Evolutionary conservation across 1,284 basidiomycete genomes (phyloP).

Genomic region (Ustilago esculenta): DNA sequence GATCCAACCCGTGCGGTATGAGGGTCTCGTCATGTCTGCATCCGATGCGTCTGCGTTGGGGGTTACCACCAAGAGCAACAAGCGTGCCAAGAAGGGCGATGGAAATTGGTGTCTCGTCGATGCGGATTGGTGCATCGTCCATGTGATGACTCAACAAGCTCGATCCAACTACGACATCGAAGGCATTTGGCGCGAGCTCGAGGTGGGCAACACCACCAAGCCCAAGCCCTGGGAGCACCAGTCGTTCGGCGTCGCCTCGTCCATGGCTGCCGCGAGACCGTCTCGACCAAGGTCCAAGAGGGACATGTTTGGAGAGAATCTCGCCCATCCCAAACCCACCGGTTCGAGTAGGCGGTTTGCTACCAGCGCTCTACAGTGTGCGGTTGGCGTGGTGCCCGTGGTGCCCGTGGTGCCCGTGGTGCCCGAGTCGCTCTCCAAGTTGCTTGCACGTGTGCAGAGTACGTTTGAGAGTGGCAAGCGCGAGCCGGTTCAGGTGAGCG

Average conservation of each 20-base stretch:
- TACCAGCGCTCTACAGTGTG: constrained; percentile 2
- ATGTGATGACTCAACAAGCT: constrained; percentile 63
- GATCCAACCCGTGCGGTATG: constrained; percentile 52
- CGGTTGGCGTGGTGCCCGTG: constrained; percentile 12
- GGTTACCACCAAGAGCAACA: constrained; percentile 37
- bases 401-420: constrained; percentile 19
- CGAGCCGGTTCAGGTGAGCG: constrained; percentile 13
- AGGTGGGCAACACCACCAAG: constrained; percentile 14
- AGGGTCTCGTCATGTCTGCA: constrained; percentile 56
- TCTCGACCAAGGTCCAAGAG: constrained; percentile 14
- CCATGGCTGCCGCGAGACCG: background rate
- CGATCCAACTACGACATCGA: constrained; percentile 61
- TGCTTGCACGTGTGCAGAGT: constrained; percentile 7
- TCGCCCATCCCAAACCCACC: constrained; percentile 15
- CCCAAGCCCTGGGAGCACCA: constrained; percentile 36
- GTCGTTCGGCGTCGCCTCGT: background rate
- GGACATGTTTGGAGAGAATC: constrained; percentile 30
- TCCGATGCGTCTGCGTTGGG: constrained; percentile 37
- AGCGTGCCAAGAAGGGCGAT: constrained; percentile 53
- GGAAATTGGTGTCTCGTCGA: constrained; percentile 66
- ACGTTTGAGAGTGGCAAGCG: constrained; percentile 3
- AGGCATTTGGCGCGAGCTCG: constrained; percentile 54
- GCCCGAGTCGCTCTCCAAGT: constrained; percentile 24
- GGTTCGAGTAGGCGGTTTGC: constrained; percentile 10
- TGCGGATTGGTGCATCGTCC: constrained; percentile 66